Base-by-base conservation (phyloP, 2,329 filamentous ascomycete genomes). In the Bipolaris sorokiniana region DNA sequence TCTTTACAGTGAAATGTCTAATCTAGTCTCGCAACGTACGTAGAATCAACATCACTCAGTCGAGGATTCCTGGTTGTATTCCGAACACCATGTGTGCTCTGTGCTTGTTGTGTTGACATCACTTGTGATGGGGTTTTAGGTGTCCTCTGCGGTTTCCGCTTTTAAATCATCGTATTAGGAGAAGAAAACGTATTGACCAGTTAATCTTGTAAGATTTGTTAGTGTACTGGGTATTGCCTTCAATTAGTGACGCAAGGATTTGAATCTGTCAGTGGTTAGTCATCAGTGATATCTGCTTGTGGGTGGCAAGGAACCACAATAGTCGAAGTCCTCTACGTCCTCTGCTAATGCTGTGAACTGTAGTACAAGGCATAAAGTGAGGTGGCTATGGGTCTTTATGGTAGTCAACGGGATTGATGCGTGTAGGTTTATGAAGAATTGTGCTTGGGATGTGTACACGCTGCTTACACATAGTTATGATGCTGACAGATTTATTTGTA, bases 31-130 rank as follows among this genome's bases (percentile, higher is more conserved):
- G 78, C 77, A n/a, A 84, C 82, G 56, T 15, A 84, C 82, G 56
- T 84, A 84, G 1, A 84, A 63, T 84, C 82, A 3, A 82, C 81
- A 7, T 81, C 81, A 28, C 79, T 73, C 0, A 84, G 76, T 36
- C 79, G 77, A 6, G 77, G 75, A 59, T 81, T 71, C 65, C 81
- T 82, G 64, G 74, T 81, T 9, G 80, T 77, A 4, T 79, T 78
- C 20, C 63, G 64, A 13, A 77, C 51, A 49, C 53, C 66, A 49
- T 53, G 54, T 20, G 55, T 63, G 15, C 37, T 59, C 34, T 66
- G 60, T n/a, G 59, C 67, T 18, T 56, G 71, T 36, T 70, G 68
- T 42, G 69, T 67, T 10, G 71, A 69, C 11, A 74, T 48, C n/a
- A 76, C 61, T 31, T 69, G 47, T 3, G 63, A 57, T 50, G 71